Evolutionary conservation across 2,329 filamentous ascomycete species (phyloP), one percentile per base, ranked within the genome.

Genomic region (Beauveria australis): DNA sequence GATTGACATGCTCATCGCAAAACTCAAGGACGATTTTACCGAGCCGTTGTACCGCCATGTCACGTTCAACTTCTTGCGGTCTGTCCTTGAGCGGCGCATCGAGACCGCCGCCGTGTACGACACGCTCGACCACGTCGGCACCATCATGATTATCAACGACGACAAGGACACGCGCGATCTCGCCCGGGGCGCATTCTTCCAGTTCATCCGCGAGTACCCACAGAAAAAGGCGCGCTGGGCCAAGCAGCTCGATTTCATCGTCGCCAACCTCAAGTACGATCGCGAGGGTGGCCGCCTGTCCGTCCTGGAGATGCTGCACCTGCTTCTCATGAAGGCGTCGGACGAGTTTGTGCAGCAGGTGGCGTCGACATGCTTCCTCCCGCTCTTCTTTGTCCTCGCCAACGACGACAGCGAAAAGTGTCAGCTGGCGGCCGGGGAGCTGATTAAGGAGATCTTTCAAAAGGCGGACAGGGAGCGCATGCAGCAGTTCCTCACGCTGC

Each of bases 81-180:
- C 91, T 1, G 86, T 97, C 28, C 83, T 99, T 70, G 88, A 90
- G 58, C 85, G 92, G 19, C 93, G 89, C 70, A 81, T 97, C 48
- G 83, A 96, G 68, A 92, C 95, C 8, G 88, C 92, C 0, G 83
- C 89, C 47, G 87, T 99, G 33, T 99, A 99, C 70, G 93, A 97
- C 69, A 88, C 89, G 9, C 83, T 97, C 64, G 94, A 99, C 71
- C 87, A 92, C 67, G 88, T 96, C 33, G 91, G 91, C 52, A 87
- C 84, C 3, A 89, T 97, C 72, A 97, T 97, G 92, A 89, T 99
- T 61, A 96, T 89, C 49, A 97, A 97, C 70, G 91, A 96, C 64
- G 92, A 95, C 66, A 89, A 89, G 66, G 87, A 89, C 65, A 93
- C 93, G 2, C 85, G 94, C 57, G 91, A 97, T 71, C 79, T 96